Percentiles rank a stretch among this genome's conserved stretches.
phyloP scores from a whole-genome alignment of 345 rosid genomes.

The Moricandia arvensis region DNA sequence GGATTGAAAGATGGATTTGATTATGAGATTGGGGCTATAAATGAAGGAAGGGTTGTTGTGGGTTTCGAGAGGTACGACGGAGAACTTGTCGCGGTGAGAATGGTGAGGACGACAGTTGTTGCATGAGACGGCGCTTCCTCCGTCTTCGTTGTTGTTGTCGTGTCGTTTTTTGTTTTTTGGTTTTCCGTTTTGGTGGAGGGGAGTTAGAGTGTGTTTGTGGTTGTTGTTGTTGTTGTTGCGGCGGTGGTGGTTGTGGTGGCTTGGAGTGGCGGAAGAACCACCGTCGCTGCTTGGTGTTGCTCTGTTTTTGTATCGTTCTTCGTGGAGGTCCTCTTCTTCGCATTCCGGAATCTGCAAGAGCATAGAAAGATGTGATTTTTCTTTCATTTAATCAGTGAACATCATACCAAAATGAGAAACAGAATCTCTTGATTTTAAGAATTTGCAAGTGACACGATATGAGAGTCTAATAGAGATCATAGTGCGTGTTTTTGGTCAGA shows the following conservation, averaged over 20 bases:
- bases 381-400: neutral
- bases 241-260: constrained; percentile 48
- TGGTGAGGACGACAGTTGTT: constrained; percentile 79
- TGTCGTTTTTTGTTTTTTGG: constrained; percentile 48
- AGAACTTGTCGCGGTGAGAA: constrained; percentile 66
- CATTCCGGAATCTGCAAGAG: constrained; percentile 79
- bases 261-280: constrained; percentile 40
- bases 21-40: constrained; percentile 73
- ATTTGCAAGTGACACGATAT: neutral
- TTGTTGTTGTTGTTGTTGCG: constrained; percentile 49
- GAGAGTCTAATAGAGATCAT: constrained; percentile 17
- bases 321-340: constrained; percentile 49
- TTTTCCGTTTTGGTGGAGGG: constrained; percentile 56
- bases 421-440: neutral
- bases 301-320: constrained; percentile 39
- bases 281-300: constrained; percentile 39
- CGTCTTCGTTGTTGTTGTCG: constrained; percentile 27
- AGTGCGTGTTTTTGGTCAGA: neutral
- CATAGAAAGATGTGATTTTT: neutral
- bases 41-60: constrained; percentile 51
- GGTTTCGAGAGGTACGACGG: constrained; percentile 77
- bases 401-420: neutral
- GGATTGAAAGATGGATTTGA: constrained; percentile 68
- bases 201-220: constrained; percentile 54
- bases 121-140: constrained; percentile 63